These are phyloP conservation scores for Candida pini DNA, from an alignment of 805 yeast species.

Conservation along the genomic window DNA sequence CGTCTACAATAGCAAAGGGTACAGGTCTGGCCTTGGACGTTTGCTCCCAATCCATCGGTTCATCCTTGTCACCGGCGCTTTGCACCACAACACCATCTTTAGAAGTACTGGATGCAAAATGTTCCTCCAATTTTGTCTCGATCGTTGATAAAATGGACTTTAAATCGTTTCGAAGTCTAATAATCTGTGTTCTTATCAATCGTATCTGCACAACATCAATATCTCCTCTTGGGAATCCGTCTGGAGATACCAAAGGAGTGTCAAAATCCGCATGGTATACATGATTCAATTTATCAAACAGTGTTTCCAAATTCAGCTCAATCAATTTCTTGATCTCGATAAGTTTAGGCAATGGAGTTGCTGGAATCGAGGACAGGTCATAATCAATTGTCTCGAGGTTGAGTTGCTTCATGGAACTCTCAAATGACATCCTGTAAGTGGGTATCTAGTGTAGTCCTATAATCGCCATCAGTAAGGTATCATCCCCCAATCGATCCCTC, in stretches of 20 bases:
- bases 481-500: too few relatives aligned
- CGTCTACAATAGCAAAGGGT: constrained; percentile 53
- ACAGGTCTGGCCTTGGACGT: neutral
- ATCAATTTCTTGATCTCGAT: constrained; percentile 31
- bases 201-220: constrained; percentile 73
- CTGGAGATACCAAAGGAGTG: constrained; percentile 56
- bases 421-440: constrained; percentile 18
- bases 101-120: constrained; percentile 14
- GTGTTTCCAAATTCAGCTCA: constrained; percentile 34
- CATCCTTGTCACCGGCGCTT: too few relatives aligned
- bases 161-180: constrained; percentile 67
- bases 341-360: constrained; percentile 19
- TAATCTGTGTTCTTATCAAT: constrained; percentile 54
- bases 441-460: too few relatives aligned
- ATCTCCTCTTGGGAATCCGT: constrained; percentile 85
- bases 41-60: neutral
- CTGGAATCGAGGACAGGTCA: constrained; percentile 9
- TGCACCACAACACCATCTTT: neutral
- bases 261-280: constrained; percentile 41
- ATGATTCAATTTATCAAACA: constrained; percentile 38
- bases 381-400: constrained; percentile 14
- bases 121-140: constrained; percentile 39
- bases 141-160: constrained; percentile 41
- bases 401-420: constrained; percentile 17
- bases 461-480: too few relatives aligned